These are phyloP conservation scores for Aspergillus sp. DNA, from an alignment of 2,329 filamentous ascomycete genomes.

Conservation along the genomic window DNA sequence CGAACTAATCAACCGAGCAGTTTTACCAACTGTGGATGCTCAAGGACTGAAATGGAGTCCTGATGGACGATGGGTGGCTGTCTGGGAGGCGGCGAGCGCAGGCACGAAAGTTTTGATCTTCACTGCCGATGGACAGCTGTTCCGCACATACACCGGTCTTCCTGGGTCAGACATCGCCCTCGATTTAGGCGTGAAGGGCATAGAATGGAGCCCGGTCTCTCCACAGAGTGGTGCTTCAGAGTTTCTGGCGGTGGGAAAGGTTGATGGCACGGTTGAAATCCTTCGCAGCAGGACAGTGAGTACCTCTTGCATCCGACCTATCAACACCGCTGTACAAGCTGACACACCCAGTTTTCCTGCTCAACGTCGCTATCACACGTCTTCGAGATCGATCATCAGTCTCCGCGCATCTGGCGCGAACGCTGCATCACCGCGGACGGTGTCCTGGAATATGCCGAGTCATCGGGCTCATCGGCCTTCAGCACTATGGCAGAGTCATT, in stretches of 20 bases:
- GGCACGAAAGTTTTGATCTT: constrained; percentile 55
- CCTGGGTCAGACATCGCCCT: constrained; percentile 35
- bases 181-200: constrained; percentile 51
- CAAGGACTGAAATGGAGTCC: constrained; percentile 60
- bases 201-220: constrained; percentile 53
- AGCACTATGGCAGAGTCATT: constrained; percentile 29
- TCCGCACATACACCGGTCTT: constrained; percentile 50
- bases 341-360: constrained; percentile 31
- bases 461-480: constrained; percentile 38
- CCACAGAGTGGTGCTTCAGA: constrained; percentile 27
- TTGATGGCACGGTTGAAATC: constrained; percentile 51
- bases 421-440: constrained; percentile 27
- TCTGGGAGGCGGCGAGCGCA: constrained; percentile 55
- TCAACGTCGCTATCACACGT: constrained; percentile 35
- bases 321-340: background rate
- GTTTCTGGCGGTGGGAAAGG: constrained; percentile 50
- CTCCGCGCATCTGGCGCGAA: constrained; percentile 37
- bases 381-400: constrained; percentile 28
- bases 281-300: constrained; percentile 44
- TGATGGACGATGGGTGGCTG: constrained; percentile 58
- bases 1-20: constrained; percentile 31
- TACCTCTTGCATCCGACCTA: background rate
- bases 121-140: constrained; percentile 60
- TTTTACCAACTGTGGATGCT: constrained; percentile 54
- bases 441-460: constrained; percentile 35